Percentiles rank a stretch among this genome's conserved stretches.
phyloP scores from a whole-genome alignment of 106 monocot species.

The Hemerocallis citrina region DNA sequence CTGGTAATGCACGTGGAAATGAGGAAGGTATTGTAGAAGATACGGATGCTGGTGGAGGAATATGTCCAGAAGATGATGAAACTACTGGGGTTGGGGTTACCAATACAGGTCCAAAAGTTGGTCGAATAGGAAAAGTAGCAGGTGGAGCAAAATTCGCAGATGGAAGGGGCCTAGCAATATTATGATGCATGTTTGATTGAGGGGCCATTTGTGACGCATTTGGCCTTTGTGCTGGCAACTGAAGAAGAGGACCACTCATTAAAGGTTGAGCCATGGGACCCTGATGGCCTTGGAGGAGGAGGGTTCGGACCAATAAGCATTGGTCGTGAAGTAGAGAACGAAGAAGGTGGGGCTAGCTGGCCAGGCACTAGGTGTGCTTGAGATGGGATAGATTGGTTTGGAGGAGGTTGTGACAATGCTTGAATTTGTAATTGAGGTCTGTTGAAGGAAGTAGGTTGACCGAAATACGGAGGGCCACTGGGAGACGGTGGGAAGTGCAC shows the following conservation, averaged over 20 bases:
- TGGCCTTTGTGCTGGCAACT: slow-evolving; percentile 6
- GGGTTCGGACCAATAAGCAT: background rate
- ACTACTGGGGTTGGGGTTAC: slow-evolving; percentile 2
- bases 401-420: slow-evolving; percentile 20
- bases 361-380: slow-evolving; percentile 6
- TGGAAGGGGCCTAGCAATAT: slow-evolving; percentile 8
- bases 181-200: slow-evolving; percentile 19
- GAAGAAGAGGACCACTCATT: slow-evolving; percentile 24
- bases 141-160: slow-evolving; percentile 24
- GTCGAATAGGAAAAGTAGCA: background rate
- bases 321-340: slow-evolving; percentile 11
- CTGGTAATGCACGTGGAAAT: slow-evolving; percentile 5
- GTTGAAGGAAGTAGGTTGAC: slow-evolving; percentile 13
- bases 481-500: slow-evolving; percentile 17
- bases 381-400: slow-evolving; percentile 9
- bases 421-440: slow-evolving; percentile 31
- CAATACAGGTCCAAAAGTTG: slow-evolving; percentile 2
- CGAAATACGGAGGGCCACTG: slow-evolving; percentile 11
- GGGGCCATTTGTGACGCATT: slow-evolving; percentile 19
- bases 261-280: no score
- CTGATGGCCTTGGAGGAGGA: slow-evolving; percentile 12
- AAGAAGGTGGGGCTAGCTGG: slow-evolving; percentile 18
- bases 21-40: slow-evolving; percentile 10
- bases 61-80: slow-evolving; percentile 9
- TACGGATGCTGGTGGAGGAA: slow-evolving; percentile 6